Evolutionary conservation across 176 grass and related monocot genomes (phyloP).

Genomic region (Carex cristatella): DNA sequence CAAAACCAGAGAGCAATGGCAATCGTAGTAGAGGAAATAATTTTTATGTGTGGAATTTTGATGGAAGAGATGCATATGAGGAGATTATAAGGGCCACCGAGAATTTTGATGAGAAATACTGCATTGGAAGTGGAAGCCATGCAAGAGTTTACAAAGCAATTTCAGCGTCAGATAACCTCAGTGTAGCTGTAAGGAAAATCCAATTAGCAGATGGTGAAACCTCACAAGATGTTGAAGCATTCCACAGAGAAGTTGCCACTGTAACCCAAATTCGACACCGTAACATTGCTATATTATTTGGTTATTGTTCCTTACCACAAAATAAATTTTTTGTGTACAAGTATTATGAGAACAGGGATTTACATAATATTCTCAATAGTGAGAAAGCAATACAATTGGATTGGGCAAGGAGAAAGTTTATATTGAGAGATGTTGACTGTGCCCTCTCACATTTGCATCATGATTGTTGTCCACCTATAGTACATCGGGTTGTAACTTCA

Average conservation of each 20-base stretch:
- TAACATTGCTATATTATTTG: slow-evolving; percentile 23
- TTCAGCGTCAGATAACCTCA: not conserved
- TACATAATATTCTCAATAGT: not conserved
- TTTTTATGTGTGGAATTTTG: slow-evolving; percentile 21
- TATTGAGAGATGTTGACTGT: not conserved
- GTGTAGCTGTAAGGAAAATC: slow-evolving; percentile 23
- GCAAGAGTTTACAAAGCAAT: slow-evolving; percentile 22
- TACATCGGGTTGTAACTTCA: too few species aligned
- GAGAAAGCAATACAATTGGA: not conserved
- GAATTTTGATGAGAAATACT: slow-evolving; percentile 7
- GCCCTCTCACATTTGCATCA: not conserved
- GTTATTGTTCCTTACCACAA: slow-evolving; percentile 5
- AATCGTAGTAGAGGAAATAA: not conserved
- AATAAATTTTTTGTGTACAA: slow-evolving; percentile 25
- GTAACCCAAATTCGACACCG: slow-evolving; percentile 17
- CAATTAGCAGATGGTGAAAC: not conserved
- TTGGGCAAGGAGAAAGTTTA: slow-evolving; percentile 14
- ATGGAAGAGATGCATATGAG: slow-evolving; percentile 9
- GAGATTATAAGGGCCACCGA: slow-evolving; percentile 12
- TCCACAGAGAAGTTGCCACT: slow-evolving; percentile 8
- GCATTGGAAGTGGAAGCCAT: slow-evolving; percentile 5
- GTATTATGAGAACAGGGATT: slow-evolving; percentile 7
- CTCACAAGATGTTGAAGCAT: not conserved
- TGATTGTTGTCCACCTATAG: not conserved
- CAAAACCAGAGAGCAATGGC: not conserved